These are phyloP conservation scores for Leccinum aurantiacum DNA, from an alignment of 768 basidiomycete genomes.

Conservation along the genomic window DNA sequence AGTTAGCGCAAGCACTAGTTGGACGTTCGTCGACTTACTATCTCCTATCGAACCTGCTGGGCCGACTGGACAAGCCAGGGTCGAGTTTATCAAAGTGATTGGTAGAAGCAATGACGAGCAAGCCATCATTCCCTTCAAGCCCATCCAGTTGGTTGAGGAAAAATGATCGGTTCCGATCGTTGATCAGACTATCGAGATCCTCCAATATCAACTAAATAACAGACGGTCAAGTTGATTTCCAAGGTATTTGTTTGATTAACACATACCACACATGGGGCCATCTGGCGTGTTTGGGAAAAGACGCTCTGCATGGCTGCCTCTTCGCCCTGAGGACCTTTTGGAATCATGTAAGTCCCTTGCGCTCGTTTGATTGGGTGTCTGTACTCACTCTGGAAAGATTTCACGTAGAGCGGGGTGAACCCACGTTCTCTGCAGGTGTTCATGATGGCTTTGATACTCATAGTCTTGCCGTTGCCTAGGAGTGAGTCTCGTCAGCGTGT, in stretches of 20 bases:
- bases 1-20: background rate
- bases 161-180: constrained; percentile 75
- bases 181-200: constrained; percentile 79
- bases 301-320: constrained; percentile 65
- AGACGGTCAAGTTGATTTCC: background rate
- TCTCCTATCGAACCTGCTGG: constrained; percentile 85
- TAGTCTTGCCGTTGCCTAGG: constrained; percentile 80
- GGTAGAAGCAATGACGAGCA: constrained; percentile 77
- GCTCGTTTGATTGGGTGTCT: background rate
- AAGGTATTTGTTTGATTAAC: constrained; percentile 33
- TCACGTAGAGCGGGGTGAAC: constrained; percentile 75
- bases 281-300: constrained; percentile 71
- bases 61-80: constrained; percentile 70
- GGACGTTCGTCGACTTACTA: constrained; percentile 50
- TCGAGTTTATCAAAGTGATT: constrained; percentile 84
- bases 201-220: constrained; percentile 43
- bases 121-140: constrained; percentile 73
- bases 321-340: constrained; percentile 56
- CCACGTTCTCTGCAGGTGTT: constrained; percentile 62
- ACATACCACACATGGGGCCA: constrained; percentile 65
- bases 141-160: constrained; percentile 89
- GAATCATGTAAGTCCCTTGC: constrained; percentile 9
- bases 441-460: constrained; percentile 82
- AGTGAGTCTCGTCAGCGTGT: background rate
- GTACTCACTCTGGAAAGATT: constrained; percentile 66